phyloP scores from a whole-genome alignment of 2,329 filamentous ascomycete species.

The Trichoderma lentiforme region DNA sequence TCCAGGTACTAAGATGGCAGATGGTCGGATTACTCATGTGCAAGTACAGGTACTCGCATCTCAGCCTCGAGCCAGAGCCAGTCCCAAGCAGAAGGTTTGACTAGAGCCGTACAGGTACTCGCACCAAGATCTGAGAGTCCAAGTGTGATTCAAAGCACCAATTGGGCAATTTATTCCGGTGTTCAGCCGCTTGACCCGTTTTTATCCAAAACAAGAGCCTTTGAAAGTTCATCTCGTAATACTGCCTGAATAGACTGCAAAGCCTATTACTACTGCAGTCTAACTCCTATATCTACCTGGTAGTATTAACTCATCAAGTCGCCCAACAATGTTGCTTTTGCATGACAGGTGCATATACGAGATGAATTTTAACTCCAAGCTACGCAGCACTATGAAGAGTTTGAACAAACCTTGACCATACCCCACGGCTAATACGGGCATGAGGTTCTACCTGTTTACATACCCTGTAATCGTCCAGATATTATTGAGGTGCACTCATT shows the following conservation, averaged over 20 bases:
- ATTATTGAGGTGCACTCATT: neutral
- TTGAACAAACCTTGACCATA: neutral
- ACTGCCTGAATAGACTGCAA: neutral
- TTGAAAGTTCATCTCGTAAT: neutral
- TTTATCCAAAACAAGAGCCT: neutral
- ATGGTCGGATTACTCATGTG: neutral
- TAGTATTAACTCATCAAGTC: neutral
- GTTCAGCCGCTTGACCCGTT: neutral
- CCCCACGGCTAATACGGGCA: neutral
- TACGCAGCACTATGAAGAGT: neutral
- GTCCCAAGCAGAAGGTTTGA: neutral
- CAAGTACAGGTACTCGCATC: neutral
- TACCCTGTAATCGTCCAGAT: neutral
- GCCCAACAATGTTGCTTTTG: neutral
- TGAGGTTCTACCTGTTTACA: neutral
- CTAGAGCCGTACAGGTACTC: neutral
- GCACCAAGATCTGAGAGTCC: neutral
- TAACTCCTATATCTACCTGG: neutral
- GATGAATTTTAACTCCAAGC: neutral
- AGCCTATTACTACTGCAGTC: neutral
- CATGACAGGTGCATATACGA: neutral
- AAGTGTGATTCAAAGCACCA: neutral
- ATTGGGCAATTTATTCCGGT: neutral
- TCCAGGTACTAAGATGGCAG: neutral
- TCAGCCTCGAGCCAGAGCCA: neutral